phyloP scores from a whole-genome alignment of 1,139 yeast genomes.

The Debaryomycetaceae sp. region DNA sequence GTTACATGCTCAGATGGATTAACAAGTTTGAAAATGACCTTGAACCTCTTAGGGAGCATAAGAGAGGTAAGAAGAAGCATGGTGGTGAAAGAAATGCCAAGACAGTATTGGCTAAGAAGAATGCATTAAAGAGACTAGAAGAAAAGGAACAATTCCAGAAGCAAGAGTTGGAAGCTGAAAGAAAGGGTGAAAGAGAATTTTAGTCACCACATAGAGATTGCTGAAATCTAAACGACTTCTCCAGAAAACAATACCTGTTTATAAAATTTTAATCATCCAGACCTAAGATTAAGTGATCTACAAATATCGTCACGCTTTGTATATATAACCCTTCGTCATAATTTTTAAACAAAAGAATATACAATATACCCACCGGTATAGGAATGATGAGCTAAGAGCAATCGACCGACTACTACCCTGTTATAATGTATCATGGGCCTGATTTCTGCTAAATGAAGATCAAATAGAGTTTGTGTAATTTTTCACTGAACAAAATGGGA shows the following conservation, averaged over 20 bases:
- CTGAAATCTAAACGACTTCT: too few relatives aligned
- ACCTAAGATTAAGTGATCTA: neutral
- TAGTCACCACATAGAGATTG: constrained; percentile 5
- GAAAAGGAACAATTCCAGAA: constrained; percentile 30
- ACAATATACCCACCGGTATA: too few relatives aligned
- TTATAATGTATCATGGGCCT: too few relatives aligned
- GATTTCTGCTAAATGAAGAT: too few relatives aligned
- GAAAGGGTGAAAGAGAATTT: constrained; percentile 28
- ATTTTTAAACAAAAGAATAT: neutral
- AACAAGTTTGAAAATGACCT: constrained; percentile 53
- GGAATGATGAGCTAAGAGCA: too few relatives aligned
- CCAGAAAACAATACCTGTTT: neutral
- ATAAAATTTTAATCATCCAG: neutral
- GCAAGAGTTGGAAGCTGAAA: constrained; percentile 26
- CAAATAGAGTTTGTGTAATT: neutral
- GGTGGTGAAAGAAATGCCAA: constrained; percentile 88
- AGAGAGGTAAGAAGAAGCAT: constrained; percentile 69
- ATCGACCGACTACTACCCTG: too few relatives aligned
- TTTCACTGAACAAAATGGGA: neutral
- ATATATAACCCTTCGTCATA: neutral
- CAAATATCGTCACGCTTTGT: neutral
- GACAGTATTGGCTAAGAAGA: constrained; percentile 65
- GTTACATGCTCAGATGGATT: constrained; percentile 55
- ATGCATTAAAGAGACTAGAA: constrained; percentile 54
- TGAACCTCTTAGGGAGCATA: constrained; percentile 55